A percentile compares a stretch with the other conserved stretches of the same genome.
Evolutionary conservation across 192 early-diverging fungal species (phyloP).

Genomic region (Coemansia sp.): DNA sequence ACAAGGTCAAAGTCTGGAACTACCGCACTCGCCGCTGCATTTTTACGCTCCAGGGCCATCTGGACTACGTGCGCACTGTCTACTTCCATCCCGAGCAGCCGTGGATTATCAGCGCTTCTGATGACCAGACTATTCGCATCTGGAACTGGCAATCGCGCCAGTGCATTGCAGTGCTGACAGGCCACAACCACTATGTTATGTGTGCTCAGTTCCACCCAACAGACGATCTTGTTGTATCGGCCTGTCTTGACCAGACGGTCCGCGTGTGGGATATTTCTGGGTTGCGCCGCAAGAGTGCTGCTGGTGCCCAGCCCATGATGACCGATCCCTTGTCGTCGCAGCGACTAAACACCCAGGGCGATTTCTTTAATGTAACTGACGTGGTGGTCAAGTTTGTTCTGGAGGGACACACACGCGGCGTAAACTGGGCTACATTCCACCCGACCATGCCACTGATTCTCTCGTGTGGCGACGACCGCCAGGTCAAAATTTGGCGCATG

Average conservation of each 20-base stretch:
- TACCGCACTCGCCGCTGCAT: constrained; percentile 95
- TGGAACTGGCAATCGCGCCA: constrained; percentile 99
- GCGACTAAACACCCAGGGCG: constrained; percentile 70
- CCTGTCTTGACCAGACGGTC: constrained; percentile 94
- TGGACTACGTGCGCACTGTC: constrained; percentile 97
- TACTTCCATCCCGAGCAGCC: constrained; percentile 97
- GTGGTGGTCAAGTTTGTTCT: constrained; percentile 97
- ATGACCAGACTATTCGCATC: constrained; percentile 99
- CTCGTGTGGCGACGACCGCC: constrained; percentile 95
- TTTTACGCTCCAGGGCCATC: constrained; percentile 95
- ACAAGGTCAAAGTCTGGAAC: constrained; percentile 99
- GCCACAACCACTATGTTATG: constrained; percentile 99
- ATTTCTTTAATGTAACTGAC: constrained; percentile 96
- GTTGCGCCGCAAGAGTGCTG: constrained; percentile 57
- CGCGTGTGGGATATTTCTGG: constrained; percentile 99
- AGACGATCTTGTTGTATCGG: constrained; percentile 94
- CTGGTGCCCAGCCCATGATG: constrained; percentile 50
- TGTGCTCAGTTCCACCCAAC: constrained; percentile 97
- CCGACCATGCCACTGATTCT: constrained; percentile 95
- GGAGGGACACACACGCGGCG: constrained; percentile 95
- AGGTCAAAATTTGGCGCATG: constrained; percentile 98
- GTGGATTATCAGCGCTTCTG: constrained; percentile 95
- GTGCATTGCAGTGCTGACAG: constrained; percentile 96
- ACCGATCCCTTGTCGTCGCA: constrained; percentile 39
- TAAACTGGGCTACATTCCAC: constrained; percentile 99